These are phyloP conservation scores for Taiwanofungus camphoratus DNA, from an alignment of 1,284 basidiomycete genomes.

Conservation along the genomic window DNA sequence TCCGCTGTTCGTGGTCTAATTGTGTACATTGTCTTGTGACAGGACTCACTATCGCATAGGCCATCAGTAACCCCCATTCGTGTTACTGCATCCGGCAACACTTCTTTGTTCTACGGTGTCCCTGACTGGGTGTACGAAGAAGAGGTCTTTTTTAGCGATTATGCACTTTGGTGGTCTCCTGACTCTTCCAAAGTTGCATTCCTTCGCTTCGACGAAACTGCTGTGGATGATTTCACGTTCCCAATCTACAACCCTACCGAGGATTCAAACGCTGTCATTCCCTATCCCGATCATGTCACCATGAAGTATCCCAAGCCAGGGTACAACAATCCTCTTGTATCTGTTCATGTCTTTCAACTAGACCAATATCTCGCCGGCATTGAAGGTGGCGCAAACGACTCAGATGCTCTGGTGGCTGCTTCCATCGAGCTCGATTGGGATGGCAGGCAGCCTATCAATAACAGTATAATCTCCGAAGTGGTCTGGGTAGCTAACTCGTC, in stretches of 20 bases:
- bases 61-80: conserved; percentile 52
- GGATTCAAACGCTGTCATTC: conserved; percentile 61
- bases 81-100: conserved; percentile 78
- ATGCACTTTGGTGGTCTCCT: conserved; percentile 90
- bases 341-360: conserved; percentile 80
- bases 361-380: conserved; percentile 36
- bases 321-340: conserved; percentile 83
- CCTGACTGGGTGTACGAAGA: conserved; percentile 98
- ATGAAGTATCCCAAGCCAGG: conserved; percentile 95
- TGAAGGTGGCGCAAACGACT: conserved; percentile 23
- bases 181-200: conserved; percentile 79
- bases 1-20: conserved; percentile 40
- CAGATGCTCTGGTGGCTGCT: conserved; percentile 35
- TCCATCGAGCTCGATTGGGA: conserved; percentile 65
- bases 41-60: conserved; percentile 20
- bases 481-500: conserved; percentile 77
- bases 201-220: conserved; percentile 83
- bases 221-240: conserved; percentile 81
- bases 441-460: conserved; percentile 47
- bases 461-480: conserved; percentile 79
- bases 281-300: conserved; percentile 71
- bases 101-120: conserved; percentile 88
- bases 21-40: conserved; percentile 4
- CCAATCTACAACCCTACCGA: conserved; percentile 87
- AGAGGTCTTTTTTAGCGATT: conserved; percentile 75